phyloP scores from a whole-genome alignment of 305 asterid species.

The Fraxinus albicans region DNA sequence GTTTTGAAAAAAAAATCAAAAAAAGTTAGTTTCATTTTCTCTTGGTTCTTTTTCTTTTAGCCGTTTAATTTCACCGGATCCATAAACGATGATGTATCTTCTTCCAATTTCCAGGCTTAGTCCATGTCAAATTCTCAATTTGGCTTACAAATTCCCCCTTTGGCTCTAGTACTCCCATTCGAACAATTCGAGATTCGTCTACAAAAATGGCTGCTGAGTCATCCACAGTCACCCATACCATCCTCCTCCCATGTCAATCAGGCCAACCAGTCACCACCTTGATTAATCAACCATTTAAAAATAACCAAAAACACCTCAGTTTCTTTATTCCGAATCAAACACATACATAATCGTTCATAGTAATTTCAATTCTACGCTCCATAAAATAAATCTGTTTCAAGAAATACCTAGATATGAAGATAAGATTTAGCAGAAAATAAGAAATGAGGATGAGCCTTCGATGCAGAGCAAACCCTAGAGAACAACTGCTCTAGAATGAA shows the following conservation, averaged over 20 bases:
- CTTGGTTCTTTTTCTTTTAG: too few relatives aligned
- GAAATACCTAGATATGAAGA: too few relatives aligned
- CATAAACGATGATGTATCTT: conserved; percentile 3
- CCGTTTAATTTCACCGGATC: not conserved
- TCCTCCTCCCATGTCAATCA: conserved; percentile 58
- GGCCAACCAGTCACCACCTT: conserved; percentile 45
- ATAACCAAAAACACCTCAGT: not conserved
- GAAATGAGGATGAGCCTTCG: too few relatives aligned
- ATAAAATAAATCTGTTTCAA: not conserved
- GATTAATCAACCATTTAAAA: not conserved
- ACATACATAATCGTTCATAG: not conserved
- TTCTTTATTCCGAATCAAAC: not conserved
- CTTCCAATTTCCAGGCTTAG: conserved; percentile 24
- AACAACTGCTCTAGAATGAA: too few relatives aligned
- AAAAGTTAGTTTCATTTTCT: too few relatives aligned
- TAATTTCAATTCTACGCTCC: not conserved
- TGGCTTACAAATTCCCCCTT: conserved; percentile 26
- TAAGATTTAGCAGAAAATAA: too few relatives aligned
- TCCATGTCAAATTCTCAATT: conserved; percentile 17
- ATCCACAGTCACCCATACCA: conserved; percentile 25
- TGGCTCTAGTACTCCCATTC: conserved; percentile 13
- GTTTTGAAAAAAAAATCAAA: too few relatives aligned
- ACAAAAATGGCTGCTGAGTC: conserved; percentile 48
- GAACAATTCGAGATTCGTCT: conserved; percentile 18
- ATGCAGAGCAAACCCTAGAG: too few relatives aligned